phyloP scores from a whole-genome alignment of 1,139 yeast species.

The Sugiyamaella xylanicola region DNA sequence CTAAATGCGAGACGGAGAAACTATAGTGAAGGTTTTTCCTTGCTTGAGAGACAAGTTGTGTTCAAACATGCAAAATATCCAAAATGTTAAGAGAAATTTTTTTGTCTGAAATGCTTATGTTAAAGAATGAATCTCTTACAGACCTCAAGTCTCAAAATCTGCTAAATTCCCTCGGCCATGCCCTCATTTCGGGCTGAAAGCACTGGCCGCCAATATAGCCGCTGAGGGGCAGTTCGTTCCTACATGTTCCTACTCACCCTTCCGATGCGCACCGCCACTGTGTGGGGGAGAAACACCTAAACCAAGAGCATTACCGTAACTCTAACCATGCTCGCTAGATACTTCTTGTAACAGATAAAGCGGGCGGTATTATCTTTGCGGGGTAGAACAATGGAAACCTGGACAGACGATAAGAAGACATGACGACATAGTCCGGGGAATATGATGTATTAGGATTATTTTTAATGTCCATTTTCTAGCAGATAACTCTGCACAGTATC shows the following conservation, averaged over 20 bases:
- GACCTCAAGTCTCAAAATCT: background rate
- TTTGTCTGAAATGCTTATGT: background rate
- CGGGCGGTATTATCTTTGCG: background rate
- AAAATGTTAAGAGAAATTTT: too few species aligned
- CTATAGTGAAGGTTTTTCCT: background rate
- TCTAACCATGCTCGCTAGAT: background rate
- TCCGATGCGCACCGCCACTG: background rate
- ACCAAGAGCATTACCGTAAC: background rate
- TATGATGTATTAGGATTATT: background rate
- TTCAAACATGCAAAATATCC: background rate
- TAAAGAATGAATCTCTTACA: too few species aligned
- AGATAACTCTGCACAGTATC: too few species aligned
- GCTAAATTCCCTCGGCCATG: background rate
- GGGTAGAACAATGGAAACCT: background rate
- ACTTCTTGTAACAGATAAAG: background rate
- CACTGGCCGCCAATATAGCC: background rate
- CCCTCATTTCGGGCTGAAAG: background rate
- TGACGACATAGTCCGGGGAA: conserved; percentile 1
- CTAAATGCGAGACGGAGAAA: background rate
- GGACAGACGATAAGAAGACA: background rate
- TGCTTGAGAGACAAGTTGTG: background rate
- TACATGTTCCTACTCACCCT: background rate
- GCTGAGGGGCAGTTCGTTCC: background rate
- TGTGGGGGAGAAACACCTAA: background rate
- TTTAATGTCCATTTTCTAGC: background rate